Conservation (phyloP, 345 rosid species). For the Populus euphratica region DNA sequence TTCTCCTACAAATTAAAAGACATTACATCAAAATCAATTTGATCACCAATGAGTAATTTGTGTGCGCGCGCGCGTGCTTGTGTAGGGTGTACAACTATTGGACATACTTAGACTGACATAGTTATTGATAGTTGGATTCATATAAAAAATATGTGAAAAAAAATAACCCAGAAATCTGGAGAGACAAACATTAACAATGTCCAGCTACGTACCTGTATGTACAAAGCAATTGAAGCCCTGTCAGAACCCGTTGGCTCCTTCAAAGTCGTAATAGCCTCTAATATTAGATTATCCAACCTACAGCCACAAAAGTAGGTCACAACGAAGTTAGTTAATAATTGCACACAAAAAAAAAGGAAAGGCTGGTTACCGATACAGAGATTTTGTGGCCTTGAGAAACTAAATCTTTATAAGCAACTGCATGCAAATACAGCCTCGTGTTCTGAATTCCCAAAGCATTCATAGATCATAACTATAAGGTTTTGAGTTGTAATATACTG, state of each 20-base stretch:
- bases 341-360: constrained; percentile 3
- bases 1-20: constrained; percentile 56
- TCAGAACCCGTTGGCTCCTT: constrained; percentile 83
- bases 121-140: not conserved
- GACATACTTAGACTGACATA: not conserved
- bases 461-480: too few species aligned
- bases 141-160: not conserved
- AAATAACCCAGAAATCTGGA: not conserved
- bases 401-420: not conserved
- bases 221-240: constrained; percentile 62
- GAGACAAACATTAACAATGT: not conserved
- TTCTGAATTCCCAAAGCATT: too few species aligned
- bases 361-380: not conserved
- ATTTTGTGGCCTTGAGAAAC: constrained; percentile 3
- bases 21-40: constrained; percentile 7
- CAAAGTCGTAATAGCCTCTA: constrained; percentile 77
- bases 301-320: constrained; percentile 20
- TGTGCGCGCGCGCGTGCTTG: not conserved
- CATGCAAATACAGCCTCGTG: too few species aligned
- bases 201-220: constrained; percentile 60
- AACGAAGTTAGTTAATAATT: constrained; percentile 9
- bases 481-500: too few species aligned
- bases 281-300: constrained; percentile 74
- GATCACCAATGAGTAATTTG: not conserved
- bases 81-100: not conserved